A percentile compares a stretch with the other conserved stretches of the same genome.
phyloP scores from a whole-genome alignment of 352 stramenopile genomes.

The Pythium apleroticum region DNA sequence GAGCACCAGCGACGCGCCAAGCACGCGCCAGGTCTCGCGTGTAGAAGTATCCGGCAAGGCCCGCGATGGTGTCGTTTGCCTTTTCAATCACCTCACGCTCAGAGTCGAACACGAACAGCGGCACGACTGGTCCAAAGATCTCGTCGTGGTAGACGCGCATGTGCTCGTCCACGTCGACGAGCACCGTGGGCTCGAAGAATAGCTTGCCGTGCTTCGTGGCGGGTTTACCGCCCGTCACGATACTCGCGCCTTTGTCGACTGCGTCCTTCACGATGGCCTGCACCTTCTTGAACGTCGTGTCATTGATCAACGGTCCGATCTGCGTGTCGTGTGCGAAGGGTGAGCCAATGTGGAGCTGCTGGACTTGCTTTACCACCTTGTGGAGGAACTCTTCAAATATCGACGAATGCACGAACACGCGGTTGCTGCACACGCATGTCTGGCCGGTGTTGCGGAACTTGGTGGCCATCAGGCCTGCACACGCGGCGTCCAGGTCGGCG shows the following conservation, averaged over 20 bases:
- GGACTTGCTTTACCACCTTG: slow-evolving; percentile 66
- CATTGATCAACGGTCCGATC: slow-evolving; percentile 96
- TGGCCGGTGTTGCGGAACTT: slow-evolving; percentile 92
- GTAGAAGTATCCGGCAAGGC: slow-evolving; percentile 96
- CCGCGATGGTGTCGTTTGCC: slow-evolving; percentile 91
- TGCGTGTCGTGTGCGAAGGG: slow-evolving; percentile 74
- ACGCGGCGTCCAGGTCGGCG: slow-evolving; percentile 74
- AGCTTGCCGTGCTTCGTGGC: slow-evolving; percentile 54
- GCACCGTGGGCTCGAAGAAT: slow-evolving; percentile 95
- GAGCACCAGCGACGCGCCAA: slow-evolving; percentile 83
- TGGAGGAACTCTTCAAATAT: slow-evolving; percentile 94
- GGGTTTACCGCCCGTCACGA: slow-evolving; percentile 81
- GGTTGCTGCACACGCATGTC: slow-evolving; percentile 88
- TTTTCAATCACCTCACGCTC: slow-evolving; percentile 94
- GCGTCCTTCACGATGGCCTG: slow-evolving; percentile 86
- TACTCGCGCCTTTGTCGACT: slow-evolving; percentile 87
- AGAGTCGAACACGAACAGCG: slow-evolving; percentile 92
- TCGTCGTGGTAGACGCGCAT: slow-evolving; percentile 94
- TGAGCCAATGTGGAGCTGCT: slow-evolving; percentile 87
- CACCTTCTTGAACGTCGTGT: slow-evolving; percentile 87
- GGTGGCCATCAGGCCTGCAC: slow-evolving; percentile 80
- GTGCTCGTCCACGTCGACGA: slow-evolving; percentile 82
- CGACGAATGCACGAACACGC: slow-evolving; percentile 93
- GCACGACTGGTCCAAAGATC: slow-evolving; percentile 96
- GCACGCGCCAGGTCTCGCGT: slow-evolving; percentile 86